Percentiles rank a stretch among this genome's conserved stretches.
phyloP scores from a whole-genome alignment of 371 early-diverging fungal species.

The Massospora cicadina region DNA sequence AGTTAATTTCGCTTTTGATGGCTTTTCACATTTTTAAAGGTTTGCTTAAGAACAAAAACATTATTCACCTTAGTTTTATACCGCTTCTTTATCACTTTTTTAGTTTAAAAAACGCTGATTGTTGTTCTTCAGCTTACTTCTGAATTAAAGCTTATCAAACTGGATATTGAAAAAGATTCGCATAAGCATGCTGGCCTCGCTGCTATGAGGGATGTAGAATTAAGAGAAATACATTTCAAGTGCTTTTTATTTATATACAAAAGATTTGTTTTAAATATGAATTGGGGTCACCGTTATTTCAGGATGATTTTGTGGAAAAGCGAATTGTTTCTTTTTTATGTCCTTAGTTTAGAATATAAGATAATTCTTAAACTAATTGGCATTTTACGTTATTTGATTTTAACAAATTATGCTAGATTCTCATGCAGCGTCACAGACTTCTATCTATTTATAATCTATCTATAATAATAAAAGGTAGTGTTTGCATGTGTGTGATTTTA shows the following conservation, averaged over 20 bases:
- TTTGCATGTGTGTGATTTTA: no score
- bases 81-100: not conserved
- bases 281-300: slow-evolving; percentile 40
- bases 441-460: no score
- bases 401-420: slow-evolving; percentile 15
- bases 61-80: not conserved
- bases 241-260: slow-evolving; percentile 13
- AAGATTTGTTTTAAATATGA: not conserved
- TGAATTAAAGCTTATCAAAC: slow-evolving; percentile 27
- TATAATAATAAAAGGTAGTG: no score
- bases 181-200: slow-evolving; percentile 53
- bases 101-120: not conserved
- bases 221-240: slow-evolving; percentile 56
- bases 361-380: not conserved
- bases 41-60: no score
- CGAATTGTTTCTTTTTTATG: slow-evolving; percentile 13
- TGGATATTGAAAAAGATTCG: slow-evolving; percentile 50
- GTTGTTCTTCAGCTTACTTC: slow-evolving; percentile 24
- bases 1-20: not conserved
- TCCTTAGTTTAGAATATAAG: not conserved
- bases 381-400: not conserved
- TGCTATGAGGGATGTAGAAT: slow-evolving; percentile 50
- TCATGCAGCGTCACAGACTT: slow-evolving; percentile 48
- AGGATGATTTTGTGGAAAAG: slow-evolving; percentile 37
- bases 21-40: not conserved